These are phyloP conservation scores for Ormosia emarginata DNA, from an alignment of 306 rosid genomes.

Conservation along the genomic window DNA sequence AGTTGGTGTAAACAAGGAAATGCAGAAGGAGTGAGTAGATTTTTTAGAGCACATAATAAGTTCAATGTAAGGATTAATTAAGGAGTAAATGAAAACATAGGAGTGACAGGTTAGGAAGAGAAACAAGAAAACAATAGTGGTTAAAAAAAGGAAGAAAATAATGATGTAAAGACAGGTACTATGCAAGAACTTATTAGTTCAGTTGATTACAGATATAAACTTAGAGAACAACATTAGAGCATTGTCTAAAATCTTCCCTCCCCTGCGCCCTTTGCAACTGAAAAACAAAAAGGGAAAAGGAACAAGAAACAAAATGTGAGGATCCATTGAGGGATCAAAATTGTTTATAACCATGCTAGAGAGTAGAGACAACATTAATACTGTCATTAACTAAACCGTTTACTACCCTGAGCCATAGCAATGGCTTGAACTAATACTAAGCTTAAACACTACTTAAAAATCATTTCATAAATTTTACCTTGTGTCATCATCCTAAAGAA, in stretches of 20 bases:
- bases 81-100: not conserved
- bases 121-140: not conserved
- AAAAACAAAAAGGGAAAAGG: not conserved
- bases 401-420: not conserved
- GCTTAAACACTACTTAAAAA: constrained; percentile 8
- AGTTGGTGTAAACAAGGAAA: not conserved
- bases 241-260: not conserved
- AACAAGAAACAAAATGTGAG: not conserved
- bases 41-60: no score
- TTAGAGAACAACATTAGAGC: not conserved
- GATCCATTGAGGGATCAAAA: not conserved
- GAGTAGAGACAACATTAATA: not conserved
- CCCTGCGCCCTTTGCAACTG: not conserved
- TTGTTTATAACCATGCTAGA: constrained; percentile 5
- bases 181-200: not conserved
- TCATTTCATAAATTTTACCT: constrained; percentile 51
- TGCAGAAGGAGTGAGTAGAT: not conserved
- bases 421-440: not conserved
- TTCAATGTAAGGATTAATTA: not conserved
- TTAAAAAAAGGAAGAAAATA: not conserved
- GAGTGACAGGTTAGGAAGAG: not conserved
- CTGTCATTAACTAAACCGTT: not conserved
- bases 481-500: constrained; percentile 71
- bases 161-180: no score
- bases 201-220: not conserved